Percentiles rank a stretch among this genome's conserved stretches.
Evolutionary conservation across 306 rosid species (phyloP).

Genomic region (Oxytropis ochrocephala): DNA sequence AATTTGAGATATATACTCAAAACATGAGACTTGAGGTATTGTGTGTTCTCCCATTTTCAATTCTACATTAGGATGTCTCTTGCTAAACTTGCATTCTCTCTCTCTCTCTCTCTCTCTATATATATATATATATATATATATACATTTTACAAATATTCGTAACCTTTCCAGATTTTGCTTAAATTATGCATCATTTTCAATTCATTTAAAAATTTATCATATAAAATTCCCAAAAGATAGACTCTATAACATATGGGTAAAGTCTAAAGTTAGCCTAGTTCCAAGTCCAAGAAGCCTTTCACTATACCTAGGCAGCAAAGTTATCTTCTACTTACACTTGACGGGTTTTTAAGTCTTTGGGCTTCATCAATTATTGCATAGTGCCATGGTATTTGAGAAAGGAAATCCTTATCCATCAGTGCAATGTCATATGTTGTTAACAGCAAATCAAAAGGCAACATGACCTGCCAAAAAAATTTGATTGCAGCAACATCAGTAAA

Average conservation of each 20-base stretch:
- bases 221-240: not conserved
- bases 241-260: not conserved
- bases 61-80: not conserved
- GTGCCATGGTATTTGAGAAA: constrained; percentile 93
- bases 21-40: not conserved
- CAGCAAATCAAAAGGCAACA: constrained; percentile 75
- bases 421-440: constrained; percentile 87
- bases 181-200: not conserved
- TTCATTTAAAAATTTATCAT: not conserved
- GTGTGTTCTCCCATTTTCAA: not conserved
- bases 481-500: constrained; percentile 15
- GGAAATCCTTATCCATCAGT: constrained; percentile 85
- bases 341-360: constrained; percentile 88
- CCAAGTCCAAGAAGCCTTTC: not conserved
- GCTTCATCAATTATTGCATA: constrained; percentile 91
- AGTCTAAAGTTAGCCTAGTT: not conserved
- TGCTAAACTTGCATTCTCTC: not conserved
- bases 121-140: not conserved
- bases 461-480: constrained; percentile 43
- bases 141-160: not conserved
- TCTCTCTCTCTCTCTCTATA: too few relatives aligned
- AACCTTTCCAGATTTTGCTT: not conserved
- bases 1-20: not conserved
- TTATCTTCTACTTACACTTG: constrained; percentile 61
- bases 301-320: not conserved